Conservation (phyloP, 78 protist genomes). For the Tieghemostelium lacteum region DNA sequence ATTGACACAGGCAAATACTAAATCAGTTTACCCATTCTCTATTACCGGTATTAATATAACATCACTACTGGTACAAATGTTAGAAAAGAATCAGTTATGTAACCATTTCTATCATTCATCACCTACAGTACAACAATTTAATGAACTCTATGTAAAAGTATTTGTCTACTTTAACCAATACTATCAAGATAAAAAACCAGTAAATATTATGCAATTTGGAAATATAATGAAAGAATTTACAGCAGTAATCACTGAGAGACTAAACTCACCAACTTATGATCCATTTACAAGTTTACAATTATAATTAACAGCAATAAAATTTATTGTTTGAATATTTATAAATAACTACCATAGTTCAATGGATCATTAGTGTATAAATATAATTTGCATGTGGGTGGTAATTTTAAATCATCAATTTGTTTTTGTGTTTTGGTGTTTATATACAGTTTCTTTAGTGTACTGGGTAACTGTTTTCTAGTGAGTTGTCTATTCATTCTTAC, state of each 20-base stretch:
- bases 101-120: constrained; percentile 19
- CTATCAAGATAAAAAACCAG: constrained; percentile 64
- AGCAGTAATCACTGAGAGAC: background rate
- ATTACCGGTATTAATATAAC: constrained; percentile 68
- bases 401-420: no score
- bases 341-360: no score
- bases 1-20: background rate
- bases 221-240: constrained; percentile 42
- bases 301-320: no score
- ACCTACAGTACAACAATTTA: constrained; percentile 5
- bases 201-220: constrained; percentile 41
- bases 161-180: constrained; percentile 38
- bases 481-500: no score
- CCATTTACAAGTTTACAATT: no score
- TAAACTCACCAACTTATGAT: background rate
- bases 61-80: background rate
- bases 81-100: constrained; percentile 9
- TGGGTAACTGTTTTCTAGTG: no score
- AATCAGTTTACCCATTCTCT: constrained; percentile 52
- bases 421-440: no score
- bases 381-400: no score
- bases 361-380: no score
- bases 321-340: no score
- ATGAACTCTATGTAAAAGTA: constrained; percentile 29
- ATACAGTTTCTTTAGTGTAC: no score